A percentile compares a stretch with the other conserved stretches of the same genome.
phyloP scores from a whole-genome alignment of 768 basidiomycete species.

The Hebeloma cylindrosporum region DNA sequence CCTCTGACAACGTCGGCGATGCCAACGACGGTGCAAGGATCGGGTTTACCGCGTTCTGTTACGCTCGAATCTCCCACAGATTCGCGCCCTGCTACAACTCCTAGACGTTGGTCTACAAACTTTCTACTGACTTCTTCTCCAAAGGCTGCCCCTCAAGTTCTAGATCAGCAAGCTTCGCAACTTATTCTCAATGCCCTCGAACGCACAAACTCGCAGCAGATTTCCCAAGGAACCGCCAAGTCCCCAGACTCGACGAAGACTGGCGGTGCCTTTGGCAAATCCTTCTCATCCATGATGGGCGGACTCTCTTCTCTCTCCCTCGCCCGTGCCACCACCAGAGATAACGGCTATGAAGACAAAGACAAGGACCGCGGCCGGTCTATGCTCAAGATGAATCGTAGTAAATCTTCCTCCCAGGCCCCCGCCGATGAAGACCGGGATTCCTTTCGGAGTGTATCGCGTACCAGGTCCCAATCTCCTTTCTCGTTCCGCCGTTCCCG shows the following conservation, averaged over 20 bases:
- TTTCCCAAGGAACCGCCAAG: slow-evolving; percentile 25
- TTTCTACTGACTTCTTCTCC: slow-evolving; percentile 33
- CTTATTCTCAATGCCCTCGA: slow-evolving; percentile 52
- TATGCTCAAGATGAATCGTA: slow-evolving; percentile 43
- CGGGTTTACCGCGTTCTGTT: slow-evolving; percentile 14
- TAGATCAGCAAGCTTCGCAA: slow-evolving; percentile 47
- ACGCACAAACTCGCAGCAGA: slow-evolving; percentile 36
- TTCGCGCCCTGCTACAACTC: slow-evolving; percentile 31
- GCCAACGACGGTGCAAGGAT: slow-evolving; percentile 9
- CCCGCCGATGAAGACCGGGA: slow-evolving; percentile 35
- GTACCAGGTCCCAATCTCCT: slow-evolving; percentile 77
- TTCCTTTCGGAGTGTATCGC: slow-evolving; percentile 46
- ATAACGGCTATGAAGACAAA: slow-evolving; percentile 43
- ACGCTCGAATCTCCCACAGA: slow-evolving; percentile 28
- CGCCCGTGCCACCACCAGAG: slow-evolving; percentile 48
- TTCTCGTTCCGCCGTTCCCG: slow-evolving; percentile 74
- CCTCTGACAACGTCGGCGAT: slow-evolving; percentile 12
- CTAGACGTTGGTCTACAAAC: slow-evolving; percentile 34
- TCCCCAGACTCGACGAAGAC: slow-evolving; percentile 37
- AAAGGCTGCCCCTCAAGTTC: slow-evolving; percentile 34
- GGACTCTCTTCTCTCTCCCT: slow-evolving; percentile 66
- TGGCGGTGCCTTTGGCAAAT: slow-evolving; percentile 58
- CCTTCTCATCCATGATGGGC: slow-evolving; percentile 71
- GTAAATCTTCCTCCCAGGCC: slow-evolving; percentile 51
- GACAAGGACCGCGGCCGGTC: slow-evolving; percentile 59